Conservation (phyloP, 768 basidiomycete genomes). For the Termitomyces eurrhizus region DNA sequence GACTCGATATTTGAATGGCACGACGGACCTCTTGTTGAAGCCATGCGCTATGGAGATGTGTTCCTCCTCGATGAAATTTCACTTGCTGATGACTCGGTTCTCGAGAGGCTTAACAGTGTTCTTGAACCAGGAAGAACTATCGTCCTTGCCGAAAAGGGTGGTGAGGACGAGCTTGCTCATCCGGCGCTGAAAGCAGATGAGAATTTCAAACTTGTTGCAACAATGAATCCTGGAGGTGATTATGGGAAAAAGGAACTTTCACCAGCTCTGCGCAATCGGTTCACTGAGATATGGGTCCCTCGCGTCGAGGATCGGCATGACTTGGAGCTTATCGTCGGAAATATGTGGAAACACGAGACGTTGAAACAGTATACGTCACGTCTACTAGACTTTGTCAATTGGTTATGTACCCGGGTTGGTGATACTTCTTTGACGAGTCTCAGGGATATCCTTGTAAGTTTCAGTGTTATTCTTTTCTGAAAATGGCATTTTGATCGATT, state of each 20-base stretch:
- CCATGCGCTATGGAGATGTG: constrained; percentile 82
- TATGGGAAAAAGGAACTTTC: constrained; percentile 99
- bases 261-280: constrained; percentile 93
- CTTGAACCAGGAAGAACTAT: constrained; percentile 88
- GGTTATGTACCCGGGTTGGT: constrained; percentile 62
- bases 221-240: constrained; percentile 99
- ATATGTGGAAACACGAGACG: constrained; percentile 56
- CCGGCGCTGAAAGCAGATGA: constrained; percentile 61
- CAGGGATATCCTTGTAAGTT: constrained; percentile 81
- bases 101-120: constrained; percentile 95
- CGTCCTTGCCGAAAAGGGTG: constrained; percentile 83
- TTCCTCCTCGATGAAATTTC: constrained; percentile 97
- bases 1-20: constrained; percentile 95
- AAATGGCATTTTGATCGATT: not conserved
- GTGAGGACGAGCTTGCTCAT: constrained; percentile 68
- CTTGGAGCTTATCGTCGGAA: constrained; percentile 70
- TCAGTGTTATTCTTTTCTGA: not conserved
- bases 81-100: constrained; percentile 94
- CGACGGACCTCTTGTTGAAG: constrained; percentile 92
- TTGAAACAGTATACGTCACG: constrained; percentile 53
- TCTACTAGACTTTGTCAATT: constrained; percentile 76
- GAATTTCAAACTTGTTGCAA: constrained; percentile 87
- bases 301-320: constrained; percentile 70
- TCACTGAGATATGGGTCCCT: constrained; percentile 99
- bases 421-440: constrained; percentile 70